Percentiles rank a stretch among this genome's conserved stretches.
Conservation (phyloP, 805 yeast species). For the Candida silvicultrix region DNA sequence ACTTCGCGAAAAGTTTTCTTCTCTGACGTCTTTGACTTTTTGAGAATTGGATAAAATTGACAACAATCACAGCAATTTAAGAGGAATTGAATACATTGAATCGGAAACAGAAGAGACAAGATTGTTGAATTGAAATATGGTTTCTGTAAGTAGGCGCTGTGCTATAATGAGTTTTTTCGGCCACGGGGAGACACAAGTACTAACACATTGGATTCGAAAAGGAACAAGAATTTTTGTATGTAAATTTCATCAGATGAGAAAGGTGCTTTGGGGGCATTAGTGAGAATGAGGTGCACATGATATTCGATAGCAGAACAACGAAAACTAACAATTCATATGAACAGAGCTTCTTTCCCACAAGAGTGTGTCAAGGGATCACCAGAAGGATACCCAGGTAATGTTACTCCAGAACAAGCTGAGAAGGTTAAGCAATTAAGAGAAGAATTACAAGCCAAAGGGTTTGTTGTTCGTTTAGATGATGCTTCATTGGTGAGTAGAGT, state of each 20-base stretch:
- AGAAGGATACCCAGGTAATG: constrained; percentile 77
- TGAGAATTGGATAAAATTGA: no score
- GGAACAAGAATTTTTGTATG: constrained; percentile 4
- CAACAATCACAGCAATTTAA: no score
- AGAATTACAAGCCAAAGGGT: constrained; percentile 57
- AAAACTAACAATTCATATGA: no score
- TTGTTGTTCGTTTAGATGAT: constrained; percentile 76
- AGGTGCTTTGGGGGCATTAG: neutral
- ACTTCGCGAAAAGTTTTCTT: no score
- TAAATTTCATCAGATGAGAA: no score
- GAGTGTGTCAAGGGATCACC: constrained; percentile 51
- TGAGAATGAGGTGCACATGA: no score
- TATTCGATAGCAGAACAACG: no score
- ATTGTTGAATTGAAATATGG: neutral
- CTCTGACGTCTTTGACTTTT: no score
- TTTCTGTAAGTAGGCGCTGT: neutral
- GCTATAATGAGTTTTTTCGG: neutral
- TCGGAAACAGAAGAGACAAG: neutral
- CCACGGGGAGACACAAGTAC: no score
- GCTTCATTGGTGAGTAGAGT: constrained; percentile 49
- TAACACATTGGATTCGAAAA: neutral
- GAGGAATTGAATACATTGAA: no score
- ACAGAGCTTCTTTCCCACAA: constrained; percentile 63
- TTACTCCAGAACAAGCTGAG: constrained; percentile 61
- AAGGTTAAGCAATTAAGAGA: constrained; percentile 53